Evolutionary conservation across 768 basidiomycete genomes (phyloP), one percentile per base, ranked within the genome.

Genomic region (Podaxis sp.): DNA sequence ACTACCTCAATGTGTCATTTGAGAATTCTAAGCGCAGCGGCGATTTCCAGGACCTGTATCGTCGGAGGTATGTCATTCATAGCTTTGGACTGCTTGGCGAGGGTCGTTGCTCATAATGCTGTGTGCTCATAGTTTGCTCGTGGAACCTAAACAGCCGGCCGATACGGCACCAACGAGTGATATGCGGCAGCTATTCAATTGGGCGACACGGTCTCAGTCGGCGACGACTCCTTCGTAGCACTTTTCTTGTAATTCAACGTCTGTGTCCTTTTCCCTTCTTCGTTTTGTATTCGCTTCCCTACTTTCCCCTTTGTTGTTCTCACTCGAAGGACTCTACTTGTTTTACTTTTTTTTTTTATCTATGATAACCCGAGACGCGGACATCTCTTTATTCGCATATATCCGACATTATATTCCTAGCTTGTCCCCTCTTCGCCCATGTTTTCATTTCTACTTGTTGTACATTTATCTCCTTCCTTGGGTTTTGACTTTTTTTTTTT

Each of bases 1-100:
- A 84, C 57, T 95, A 88, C 71, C 78, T 96, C 36, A 83, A 82
- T 48, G 79, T 83, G 44, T 87, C 87, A 30, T 93, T 95, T 65
- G 88, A 92, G 69, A 87, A 85, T 64, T 83, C 91, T 2, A 86
- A 84, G 69, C 84, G 87, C 59, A 88, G 88, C 48, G 90, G 90
- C n/a, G 92, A 93, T 73, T 77, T 93, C 57, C 87, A 93, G 69
- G 93, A 93, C 71, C 79, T 95, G 38, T 94, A 95, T 69, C 86
- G 92, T 66, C 85, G 93, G 70, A 93, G 92, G 92, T 90, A 68
- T 42, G 84, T 72, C 48, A 13, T 11, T 17, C 26, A 19, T 51
- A n/a, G 60, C 57, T n/a, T 44, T 52, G 26, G 49, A 39, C 26
- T 60, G 48, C 6, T 39, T 13, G 40, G 42, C 63, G 5, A 33